Evolutionary conservation across 352 stramenopile species (phyloP).

Genomic region (Aphanomyces invadans): DNA sequence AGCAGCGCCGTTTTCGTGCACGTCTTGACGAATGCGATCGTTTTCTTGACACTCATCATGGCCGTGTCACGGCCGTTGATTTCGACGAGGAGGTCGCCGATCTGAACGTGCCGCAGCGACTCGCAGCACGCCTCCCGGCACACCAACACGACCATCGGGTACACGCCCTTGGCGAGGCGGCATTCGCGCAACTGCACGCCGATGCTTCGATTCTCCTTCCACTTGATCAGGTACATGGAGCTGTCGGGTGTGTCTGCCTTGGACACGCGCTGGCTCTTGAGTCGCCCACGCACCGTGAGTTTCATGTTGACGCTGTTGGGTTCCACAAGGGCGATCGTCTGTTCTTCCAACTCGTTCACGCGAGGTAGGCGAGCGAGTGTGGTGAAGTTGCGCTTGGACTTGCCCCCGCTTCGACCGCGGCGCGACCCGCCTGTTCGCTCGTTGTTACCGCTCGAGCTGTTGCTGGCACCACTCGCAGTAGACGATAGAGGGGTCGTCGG

Average conservation of each 20-base stretch:
- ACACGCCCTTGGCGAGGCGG: constrained; percentile 65
- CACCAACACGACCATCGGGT: constrained; percentile 69
- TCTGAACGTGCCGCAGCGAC: constrained; percentile 68
- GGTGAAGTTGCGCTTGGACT: constrained; percentile 52
- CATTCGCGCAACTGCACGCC: constrained; percentile 78
- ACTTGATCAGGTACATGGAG: constrained; percentile 80
- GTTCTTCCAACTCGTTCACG: constrained; percentile 46
- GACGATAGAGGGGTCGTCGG: neutral
- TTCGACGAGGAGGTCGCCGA: constrained; percentile 80
- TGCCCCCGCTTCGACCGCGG: constrained; percentile 54
- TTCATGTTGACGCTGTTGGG: constrained; percentile 79
- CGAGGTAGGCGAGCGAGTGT: constrained; percentile 53
- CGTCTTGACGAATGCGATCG: constrained; percentile 76
- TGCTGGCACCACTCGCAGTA: constrained; percentile 26
- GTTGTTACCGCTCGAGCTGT: constrained; percentile 33
- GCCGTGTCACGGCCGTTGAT: constrained; percentile 86
- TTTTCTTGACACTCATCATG: constrained; percentile 86
- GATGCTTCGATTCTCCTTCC: constrained; percentile 82
- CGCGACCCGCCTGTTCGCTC: constrained; percentile 48
- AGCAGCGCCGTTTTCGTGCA: constrained; percentile 81
- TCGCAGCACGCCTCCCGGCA: constrained; percentile 82
- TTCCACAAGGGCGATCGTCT: constrained; percentile 70
- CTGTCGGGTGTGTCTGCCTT: constrained; percentile 76
- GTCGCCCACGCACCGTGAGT: constrained; percentile 68
- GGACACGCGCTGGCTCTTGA: constrained; percentile 58